phyloP scores from a whole-genome alignment of 1,284 basidiomycete species.

The Ustilago xerochloae region DNA sequence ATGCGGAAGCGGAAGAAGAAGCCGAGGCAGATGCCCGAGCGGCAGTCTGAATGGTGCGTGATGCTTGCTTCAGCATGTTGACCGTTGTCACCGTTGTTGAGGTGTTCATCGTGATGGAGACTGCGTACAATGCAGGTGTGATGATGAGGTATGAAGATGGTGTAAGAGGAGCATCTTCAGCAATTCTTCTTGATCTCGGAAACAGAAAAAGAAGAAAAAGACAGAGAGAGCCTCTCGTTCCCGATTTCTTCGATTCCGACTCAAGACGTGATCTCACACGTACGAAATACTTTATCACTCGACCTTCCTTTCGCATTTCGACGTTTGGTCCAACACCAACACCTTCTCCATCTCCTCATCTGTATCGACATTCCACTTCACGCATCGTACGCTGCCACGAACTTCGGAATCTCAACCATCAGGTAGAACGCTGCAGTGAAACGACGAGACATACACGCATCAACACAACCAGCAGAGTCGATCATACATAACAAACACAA shows the following conservation, averaged over 20 bases:
- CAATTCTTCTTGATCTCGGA: conserved; percentile 8
- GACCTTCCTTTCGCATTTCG: not conserved
- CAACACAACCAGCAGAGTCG: not conserved
- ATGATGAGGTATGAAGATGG: not conserved
- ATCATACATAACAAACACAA: not conserved
- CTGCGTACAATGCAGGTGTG: not conserved
- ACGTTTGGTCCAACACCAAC: conserved; percentile 23
- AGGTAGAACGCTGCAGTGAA: not conserved
- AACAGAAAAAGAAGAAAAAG: conserved; percentile 6
- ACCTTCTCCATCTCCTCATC: conserved; percentile 2
- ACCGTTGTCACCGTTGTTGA: conserved; percentile 32
- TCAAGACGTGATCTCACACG: conserved; percentile 6
- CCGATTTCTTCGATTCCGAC: not conserved
- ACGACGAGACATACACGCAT: not conserved
- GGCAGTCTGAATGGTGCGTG: conserved; percentile 1
- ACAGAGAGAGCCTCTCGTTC: not conserved
- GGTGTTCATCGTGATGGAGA: conserved; percentile 28
- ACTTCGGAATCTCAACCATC: not conserved
- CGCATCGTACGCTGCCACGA: too few relatives aligned
- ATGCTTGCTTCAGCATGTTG: conserved; percentile 32
- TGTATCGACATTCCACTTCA: too few relatives aligned
- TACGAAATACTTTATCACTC: conserved; percentile 9
- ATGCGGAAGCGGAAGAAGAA: not conserved
- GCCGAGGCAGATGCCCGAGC: conserved; percentile 6
- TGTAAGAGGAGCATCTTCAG: not conserved